These are phyloP conservation scores for Syzygium aromaticum DNA, from an alignment of 345 rosid genomes.

Conservation along the genomic window DNA sequence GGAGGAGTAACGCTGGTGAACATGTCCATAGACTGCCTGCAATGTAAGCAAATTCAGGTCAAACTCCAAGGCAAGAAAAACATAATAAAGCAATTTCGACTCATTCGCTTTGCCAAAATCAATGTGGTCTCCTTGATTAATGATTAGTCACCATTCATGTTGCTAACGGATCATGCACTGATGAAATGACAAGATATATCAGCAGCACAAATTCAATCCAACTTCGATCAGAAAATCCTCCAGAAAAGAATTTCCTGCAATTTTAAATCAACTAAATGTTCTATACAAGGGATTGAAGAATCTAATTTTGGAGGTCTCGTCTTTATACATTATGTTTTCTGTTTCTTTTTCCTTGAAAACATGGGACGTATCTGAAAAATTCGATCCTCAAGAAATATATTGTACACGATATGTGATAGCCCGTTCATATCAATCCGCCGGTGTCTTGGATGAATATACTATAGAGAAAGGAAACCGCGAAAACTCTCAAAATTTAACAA, in stretches of 20 bases:
- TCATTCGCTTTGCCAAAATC: not conserved
- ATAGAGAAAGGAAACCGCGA: not conserved
- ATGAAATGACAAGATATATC: not conserved
- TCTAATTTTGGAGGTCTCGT: not conserved
- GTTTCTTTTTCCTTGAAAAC: not conserved
- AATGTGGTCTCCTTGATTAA: not conserved
- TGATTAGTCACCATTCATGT: not conserved
- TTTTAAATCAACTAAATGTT: not conserved
- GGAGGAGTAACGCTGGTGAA: conserved; percentile 38
- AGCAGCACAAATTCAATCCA: not conserved
- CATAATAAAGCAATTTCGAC: not conserved
- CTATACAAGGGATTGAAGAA: not conserved
- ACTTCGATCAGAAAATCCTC: not conserved
- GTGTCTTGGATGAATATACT: not conserved
- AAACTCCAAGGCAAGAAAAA: not conserved
- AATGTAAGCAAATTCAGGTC: not conserved
- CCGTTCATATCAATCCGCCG: not conserved
- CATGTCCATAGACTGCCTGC: conserved; percentile 59
- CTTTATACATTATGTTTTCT: not conserved
- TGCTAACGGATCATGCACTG: not conserved
- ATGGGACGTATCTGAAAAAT: not conserved
- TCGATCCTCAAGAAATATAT: not conserved
- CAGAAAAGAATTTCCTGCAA: not conserved
- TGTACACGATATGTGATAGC: not conserved
- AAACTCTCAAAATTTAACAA: not conserved